Evolutionary conservation across 208 protist genomes (phyloP).

Genomic region (Leptomonas pyrrhocoris): DNA sequence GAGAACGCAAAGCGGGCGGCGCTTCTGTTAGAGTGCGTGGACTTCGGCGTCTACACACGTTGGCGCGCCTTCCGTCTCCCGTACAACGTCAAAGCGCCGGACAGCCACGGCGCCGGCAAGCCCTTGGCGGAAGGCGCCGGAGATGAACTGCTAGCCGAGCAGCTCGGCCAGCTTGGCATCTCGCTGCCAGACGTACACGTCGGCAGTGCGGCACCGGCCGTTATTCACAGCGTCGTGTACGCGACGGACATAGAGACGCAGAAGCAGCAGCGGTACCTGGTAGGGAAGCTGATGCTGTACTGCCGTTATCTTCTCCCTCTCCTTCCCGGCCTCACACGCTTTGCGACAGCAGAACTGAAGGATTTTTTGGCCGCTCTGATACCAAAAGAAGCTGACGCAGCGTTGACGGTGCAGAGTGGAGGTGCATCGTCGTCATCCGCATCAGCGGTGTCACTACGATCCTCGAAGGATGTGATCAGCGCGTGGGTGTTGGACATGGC

Average conservation of each 20-base stretch:
- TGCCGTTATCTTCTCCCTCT: constrained; percentile 76
- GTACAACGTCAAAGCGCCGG: constrained; percentile 78
- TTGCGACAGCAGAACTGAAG: constrained; percentile 37
- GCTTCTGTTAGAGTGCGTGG: constrained; percentile 55
- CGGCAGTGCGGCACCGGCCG: constrained; percentile 20
- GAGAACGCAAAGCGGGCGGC: constrained; percentile 1
- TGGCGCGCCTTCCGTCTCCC: constrained; percentile 88
- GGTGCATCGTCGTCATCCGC: neutral
- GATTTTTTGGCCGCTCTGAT: constrained; percentile 38
- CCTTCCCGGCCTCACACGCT: constrained; percentile 49
- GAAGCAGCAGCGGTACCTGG: constrained; percentile 38
- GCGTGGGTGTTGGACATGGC: constrained; percentile 48
- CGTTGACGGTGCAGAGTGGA: neutral
- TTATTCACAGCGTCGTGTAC: constrained; percentile 32
- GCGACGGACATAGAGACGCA: constrained; percentile 21
- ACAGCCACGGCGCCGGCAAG: constrained; percentile 11
- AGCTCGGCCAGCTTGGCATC: constrained; percentile 35
- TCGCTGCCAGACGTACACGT: constrained; percentile 36
- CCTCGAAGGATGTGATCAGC: constrained; percentile 10
- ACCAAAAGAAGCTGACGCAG: constrained; percentile 18
- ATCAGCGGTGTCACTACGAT: neutral
- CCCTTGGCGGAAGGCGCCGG: constrained; percentile 44
- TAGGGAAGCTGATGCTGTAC: constrained; percentile 44
- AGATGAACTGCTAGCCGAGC: constrained; percentile 52
- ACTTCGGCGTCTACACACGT: constrained; percentile 87